Evolutionary conservation across 176 grass and related monocot species (phyloP).

Genomic region (Rhynchospora pubera): DNA sequence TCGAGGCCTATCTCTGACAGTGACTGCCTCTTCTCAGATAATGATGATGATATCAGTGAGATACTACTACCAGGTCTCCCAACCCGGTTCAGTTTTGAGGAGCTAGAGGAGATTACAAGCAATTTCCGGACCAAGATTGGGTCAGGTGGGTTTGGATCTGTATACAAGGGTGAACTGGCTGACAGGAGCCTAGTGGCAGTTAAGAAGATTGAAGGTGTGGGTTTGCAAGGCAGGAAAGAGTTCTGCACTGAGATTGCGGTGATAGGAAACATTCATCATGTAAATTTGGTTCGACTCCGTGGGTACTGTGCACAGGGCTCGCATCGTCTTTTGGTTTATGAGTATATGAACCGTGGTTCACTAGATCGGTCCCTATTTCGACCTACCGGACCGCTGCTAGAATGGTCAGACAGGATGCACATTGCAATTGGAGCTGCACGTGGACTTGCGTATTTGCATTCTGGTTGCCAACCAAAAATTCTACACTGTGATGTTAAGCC

Average conservation of each 20-base stretch:
- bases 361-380: constrained; percentile 63
- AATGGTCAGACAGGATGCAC: constrained; percentile 62
- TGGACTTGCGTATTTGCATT: constrained; percentile 81
- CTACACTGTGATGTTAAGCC: constrained; percentile 90
- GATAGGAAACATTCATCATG: constrained; percentile 83
- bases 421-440: constrained; percentile 59
- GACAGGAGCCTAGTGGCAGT: constrained; percentile 54
- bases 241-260: constrained; percentile 90
- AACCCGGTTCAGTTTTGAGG: constrained; percentile 43
- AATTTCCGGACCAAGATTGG: constrained; percentile 56
- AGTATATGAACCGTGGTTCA: constrained; percentile 73
- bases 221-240: constrained; percentile 65
- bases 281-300: constrained; percentile 75
- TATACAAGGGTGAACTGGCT: constrained; percentile 61
- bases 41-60: constrained; percentile 34
- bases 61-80: constrained; percentile 63
- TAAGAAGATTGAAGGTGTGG: constrained; percentile 61
- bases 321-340: constrained; percentile 62
- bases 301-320: constrained; percentile 59
- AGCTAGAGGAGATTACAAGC: constrained; percentile 57
- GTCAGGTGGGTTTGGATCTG: constrained; percentile 58
- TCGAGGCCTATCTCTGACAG: constrained; percentile 42
- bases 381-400: constrained; percentile 16
- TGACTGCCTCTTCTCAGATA: constrained; percentile 28
- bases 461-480: constrained; percentile 64